Evolutionary conservation across 371 early-diverging fungal species (phyloP), one percentile per base, ranked within the genome.

Genomic region (Mucor plumbeus): DNA sequence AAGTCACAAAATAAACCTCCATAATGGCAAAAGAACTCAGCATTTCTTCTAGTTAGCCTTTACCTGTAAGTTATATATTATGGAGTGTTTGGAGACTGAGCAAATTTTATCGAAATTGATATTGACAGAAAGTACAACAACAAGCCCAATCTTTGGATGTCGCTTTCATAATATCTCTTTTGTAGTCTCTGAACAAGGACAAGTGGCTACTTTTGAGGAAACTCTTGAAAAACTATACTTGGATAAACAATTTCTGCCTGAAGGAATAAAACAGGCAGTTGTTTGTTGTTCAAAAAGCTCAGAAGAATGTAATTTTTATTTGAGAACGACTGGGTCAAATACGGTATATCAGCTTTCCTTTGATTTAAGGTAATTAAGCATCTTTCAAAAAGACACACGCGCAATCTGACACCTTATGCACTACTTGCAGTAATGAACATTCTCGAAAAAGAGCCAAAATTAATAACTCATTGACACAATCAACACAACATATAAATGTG

Each of bases 291-390:
- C 34, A n/a, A 33, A 61, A 13, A 15, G 40, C 31, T 19, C n/a
- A 26, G 61, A 44, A 11, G 47, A 34, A n/a, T 61, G 61, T 13
- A 43, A 11, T 5, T 61, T 47, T 61, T 61, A 61, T 15, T 19
- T 61, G n/a, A 43, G 61, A 35, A 41, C 44, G 9, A 26, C 47
- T 9, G 34, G 26, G 26, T 26, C 47, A 15, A 47, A 61, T 31
- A 14, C 40, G 19, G 48, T 61, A 5, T 61, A 53, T 53, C 53
- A 53, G 4, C 3, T 53, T 5, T 5, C 14, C 9, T 21, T 53
- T 3, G 53, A 53, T 13, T 14, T 31, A 31, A 31, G 53, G 53
- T 53, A 31, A n/a, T 31, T 31, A 33, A 59, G 1, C 41, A 17
- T 8, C 43, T 9, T 5, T 33, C 6, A 14, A 11, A 14, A 4